Percentiles rank a stretch among this genome's conserved stretches.
phyloP scores from a whole-genome alignment of 2,329 filamentous ascomycete genomes.

The Blumeria hordei region DNA sequence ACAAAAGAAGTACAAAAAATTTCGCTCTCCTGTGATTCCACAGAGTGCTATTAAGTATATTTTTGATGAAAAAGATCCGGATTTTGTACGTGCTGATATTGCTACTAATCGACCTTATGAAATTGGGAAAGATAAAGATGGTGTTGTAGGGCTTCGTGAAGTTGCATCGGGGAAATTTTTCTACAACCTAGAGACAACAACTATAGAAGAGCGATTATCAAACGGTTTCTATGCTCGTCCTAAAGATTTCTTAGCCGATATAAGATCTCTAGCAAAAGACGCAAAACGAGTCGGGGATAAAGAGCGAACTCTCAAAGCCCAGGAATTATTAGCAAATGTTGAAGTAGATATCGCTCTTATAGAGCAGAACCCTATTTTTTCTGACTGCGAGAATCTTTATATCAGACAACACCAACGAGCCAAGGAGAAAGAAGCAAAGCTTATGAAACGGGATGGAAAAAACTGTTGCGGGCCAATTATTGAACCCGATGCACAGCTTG shows the following conservation, averaged over 20 bases:
- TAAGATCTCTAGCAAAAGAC: slow-evolving; percentile 66
- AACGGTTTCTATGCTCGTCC: slow-evolving; percentile 91
- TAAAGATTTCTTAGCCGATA: slow-evolving; percentile 71
- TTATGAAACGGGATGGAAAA: slow-evolving; percentile 22
- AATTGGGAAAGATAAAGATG: slow-evolving; percentile 55
- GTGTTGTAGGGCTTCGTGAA: slow-evolving; percentile 52
- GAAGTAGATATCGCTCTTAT: slow-evolving; percentile 75
- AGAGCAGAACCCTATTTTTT: slow-evolving; percentile 37
- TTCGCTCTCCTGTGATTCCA: slow-evolving; percentile 57
- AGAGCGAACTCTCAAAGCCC: slow-evolving; percentile 62
- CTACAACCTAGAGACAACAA: slow-evolving; percentile 82
- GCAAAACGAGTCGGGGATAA: slow-evolving; percentile 61
- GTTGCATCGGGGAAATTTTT: slow-evolving; percentile 60
- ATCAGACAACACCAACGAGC: slow-evolving; percentile 43
- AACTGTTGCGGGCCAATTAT: neutral
- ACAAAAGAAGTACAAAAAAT: slow-evolving; percentile 70
- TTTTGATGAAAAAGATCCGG: slow-evolving; percentile 60
- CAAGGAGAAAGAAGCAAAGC: slow-evolving; percentile 32
- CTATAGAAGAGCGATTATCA: slow-evolving; percentile 85
- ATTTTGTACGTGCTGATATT: slow-evolving; percentile 29
- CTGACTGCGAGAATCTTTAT: slow-evolving; percentile 68
- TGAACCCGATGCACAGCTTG: neutral
- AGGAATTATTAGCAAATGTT: slow-evolving; percentile 78
- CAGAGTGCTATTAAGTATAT: slow-evolving; percentile 55
- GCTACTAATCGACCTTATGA: slow-evolving; percentile 49